Evolutionary conservation across 2,329 filamentous ascomycete genomes (phyloP).

Genomic region (Cryphonectria radicalis): DNA sequence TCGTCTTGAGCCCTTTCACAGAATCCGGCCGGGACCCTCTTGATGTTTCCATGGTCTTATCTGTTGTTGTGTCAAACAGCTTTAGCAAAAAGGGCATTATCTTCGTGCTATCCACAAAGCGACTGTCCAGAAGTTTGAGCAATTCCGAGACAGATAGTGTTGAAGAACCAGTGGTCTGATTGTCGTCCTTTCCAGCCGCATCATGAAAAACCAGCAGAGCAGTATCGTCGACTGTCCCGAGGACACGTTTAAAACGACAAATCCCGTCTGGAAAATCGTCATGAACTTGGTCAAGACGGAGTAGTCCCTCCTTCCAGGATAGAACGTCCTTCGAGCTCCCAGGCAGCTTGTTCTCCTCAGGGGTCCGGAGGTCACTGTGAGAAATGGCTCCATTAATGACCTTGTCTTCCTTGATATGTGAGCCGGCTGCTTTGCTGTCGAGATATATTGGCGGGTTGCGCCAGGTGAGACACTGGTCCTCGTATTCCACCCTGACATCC

Average conservation of each 20-base stretch:
- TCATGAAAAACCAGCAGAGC: neutral
- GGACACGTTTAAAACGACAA: neutral
- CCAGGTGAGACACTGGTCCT: neutral
- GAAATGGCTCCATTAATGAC: too few relatives aligned
- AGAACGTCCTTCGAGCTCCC: neutral
- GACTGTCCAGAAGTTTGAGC: neutral
- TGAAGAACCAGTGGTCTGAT: neutral
- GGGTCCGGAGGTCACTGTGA: neutral
- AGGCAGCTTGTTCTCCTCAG: neutral
- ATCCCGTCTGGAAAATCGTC: neutral
- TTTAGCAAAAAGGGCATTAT: neutral
- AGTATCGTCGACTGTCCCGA: neutral
- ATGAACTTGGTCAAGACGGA: neutral
- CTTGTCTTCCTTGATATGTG: too few relatives aligned
- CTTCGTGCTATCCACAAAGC: neutral
- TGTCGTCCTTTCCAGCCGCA: neutral
- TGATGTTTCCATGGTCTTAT: neutral
- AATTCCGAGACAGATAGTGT: neutral
- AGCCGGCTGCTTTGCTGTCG: neutral
- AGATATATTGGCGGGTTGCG: neutral
- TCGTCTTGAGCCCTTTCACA: neutral
- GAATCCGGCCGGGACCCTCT: too few relatives aligned
- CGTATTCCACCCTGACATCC: neutral
- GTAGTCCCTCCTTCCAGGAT: neutral
- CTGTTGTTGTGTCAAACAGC: neutral